Percentiles rank a stretch among this genome's conserved stretches.
Conservation (phyloP, 2,329 filamentous ascomycete genomes). For the Emergomyces orientalis region DNA sequence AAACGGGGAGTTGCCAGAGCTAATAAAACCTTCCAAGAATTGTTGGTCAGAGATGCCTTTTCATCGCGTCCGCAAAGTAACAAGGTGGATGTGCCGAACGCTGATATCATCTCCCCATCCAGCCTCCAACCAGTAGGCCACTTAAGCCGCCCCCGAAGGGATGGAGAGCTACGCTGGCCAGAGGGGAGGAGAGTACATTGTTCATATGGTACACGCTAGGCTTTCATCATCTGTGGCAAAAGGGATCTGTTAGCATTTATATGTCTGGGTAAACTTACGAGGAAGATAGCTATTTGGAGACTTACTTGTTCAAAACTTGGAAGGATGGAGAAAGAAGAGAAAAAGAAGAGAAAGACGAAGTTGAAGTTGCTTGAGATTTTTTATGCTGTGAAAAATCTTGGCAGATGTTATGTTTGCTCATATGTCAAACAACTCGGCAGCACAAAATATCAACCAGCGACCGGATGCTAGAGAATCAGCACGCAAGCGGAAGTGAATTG, state of each 20-base stretch:
- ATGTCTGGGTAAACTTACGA: slow-evolving; percentile 7
- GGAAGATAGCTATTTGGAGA: slow-evolving; percentile 20
- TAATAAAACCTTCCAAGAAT: slow-evolving; percentile 45
- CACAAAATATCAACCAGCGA: not conserved
- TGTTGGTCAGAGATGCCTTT: slow-evolving; percentile 85
- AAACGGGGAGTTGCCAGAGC: not conserved
- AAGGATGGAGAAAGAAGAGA: slow-evolving; percentile 72
- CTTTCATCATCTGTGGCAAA: slow-evolving; percentile 88
- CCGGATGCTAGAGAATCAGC: not conserved
- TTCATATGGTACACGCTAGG: slow-evolving; percentile 92
- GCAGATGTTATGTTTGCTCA: slow-evolving; percentile 5
- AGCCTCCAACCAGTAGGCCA: slow-evolving; percentile 60
- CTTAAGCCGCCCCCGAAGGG: slow-evolving; percentile 68
- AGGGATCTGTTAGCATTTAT: slow-evolving; percentile 30
- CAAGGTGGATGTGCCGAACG: slow-evolving; percentile 99
- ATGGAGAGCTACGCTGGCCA: slow-evolving; percentile 69
- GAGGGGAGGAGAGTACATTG: slow-evolving; percentile 52
- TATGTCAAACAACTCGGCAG: slow-evolving; percentile 7
- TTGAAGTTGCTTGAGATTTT: slow-evolving; percentile 11
- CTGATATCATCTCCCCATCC: slow-evolving; percentile 80
- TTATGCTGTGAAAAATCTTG: not conserved
- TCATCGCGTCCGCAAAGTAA: slow-evolving; percentile 90
- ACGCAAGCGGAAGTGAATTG: not conserved
- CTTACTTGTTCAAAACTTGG: slow-evolving; percentile 98
- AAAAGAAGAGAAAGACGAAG: slow-evolving; percentile 25